These are phyloP conservation scores for Aspergillus ellipticus DNA, from an alignment of 495 filamentous ascomycete species.

Conservation along the genomic window DNA sequence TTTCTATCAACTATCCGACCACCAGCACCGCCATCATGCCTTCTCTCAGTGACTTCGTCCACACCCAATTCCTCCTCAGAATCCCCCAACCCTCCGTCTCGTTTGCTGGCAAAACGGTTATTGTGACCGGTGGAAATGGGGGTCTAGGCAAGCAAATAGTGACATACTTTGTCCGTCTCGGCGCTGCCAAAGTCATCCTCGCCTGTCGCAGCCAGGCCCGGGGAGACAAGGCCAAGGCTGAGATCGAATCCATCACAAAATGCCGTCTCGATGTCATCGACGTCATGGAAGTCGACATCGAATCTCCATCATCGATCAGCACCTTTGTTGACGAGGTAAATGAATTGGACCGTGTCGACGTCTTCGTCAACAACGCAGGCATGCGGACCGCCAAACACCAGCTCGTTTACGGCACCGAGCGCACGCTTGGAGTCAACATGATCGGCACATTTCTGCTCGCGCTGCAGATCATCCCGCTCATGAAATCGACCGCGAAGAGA, in stretches of 20 bases:
- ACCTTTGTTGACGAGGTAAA: constrained; percentile 1
- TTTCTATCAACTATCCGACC: no score
- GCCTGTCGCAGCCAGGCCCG: neutral
- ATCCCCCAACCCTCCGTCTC: constrained; percentile 1
- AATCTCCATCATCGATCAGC: neutral
- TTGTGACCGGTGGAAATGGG: constrained; percentile 8
- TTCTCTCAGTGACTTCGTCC: neutral
- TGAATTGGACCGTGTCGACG: constrained; percentile 5
- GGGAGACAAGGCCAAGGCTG: neutral
- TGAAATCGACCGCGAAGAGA: constrained; percentile 3
- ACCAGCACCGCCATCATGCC: neutral
- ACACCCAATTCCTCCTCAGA: constrained; percentile 1
- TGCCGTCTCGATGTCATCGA: constrained; percentile 3
- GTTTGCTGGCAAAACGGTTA: constrained; percentile 6
- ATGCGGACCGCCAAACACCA: neutral
- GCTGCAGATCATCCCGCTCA: constrained; percentile 5
- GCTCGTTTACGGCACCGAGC: neutral
- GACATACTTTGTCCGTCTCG: constrained; percentile 9
- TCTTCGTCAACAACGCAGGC: constrained; percentile 10
- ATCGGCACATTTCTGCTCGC: constrained; percentile 10
- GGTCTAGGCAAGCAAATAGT: constrained; percentile 11
- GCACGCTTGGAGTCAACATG: constrained; percentile 7
- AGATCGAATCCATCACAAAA: constrained; percentile 4
- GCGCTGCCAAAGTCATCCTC: constrained; percentile 12
- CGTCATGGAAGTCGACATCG: constrained; percentile 3